Evolutionary conservation across 768 basidiomycete species (phyloP).

Genomic region (Podaxis mareebaensis): DNA sequence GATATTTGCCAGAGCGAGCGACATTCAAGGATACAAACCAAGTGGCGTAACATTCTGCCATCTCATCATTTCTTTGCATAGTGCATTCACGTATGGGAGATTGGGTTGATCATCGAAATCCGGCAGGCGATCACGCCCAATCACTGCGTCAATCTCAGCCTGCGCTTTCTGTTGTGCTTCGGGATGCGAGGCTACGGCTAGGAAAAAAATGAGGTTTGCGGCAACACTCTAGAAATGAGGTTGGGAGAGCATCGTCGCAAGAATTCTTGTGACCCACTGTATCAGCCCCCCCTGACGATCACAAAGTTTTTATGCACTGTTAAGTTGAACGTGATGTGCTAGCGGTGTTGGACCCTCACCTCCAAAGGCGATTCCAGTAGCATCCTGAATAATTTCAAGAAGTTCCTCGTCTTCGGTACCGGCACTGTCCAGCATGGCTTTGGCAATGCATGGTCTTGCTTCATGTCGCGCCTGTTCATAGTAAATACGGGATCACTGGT

Average conservation of each 20-base stretch:
- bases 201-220: conserved; percentile 12
- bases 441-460: background rate
- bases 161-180: conserved; percentile 19
- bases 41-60: conserved; percentile 4
- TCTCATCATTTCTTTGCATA: conserved; percentile 18
- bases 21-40: background rate
- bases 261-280: background rate
- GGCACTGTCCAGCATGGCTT: background rate
- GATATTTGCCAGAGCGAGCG: too few species aligned
- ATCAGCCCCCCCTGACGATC: conserved; percentile 10
- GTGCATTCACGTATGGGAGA: conserved; percentile 18
- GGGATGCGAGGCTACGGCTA: conserved; percentile 19
- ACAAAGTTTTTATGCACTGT: background rate
- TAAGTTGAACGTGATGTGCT: background rate
- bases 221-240: conserved; percentile 4
- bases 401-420: background rate
- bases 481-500: background rate
- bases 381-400: conserved; percentile 1
- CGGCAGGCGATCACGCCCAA: conserved; percentile 19
- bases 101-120: conserved; percentile 15
- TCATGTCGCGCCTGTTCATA: background rate
- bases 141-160: conserved; percentile 19
- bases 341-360: background rate
- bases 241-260: background rate
- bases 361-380: conserved; percentile 10